Evolutionary conservation across 768 basidiomycete genomes (phyloP).

Genomic region (Russula earlei): DNA sequence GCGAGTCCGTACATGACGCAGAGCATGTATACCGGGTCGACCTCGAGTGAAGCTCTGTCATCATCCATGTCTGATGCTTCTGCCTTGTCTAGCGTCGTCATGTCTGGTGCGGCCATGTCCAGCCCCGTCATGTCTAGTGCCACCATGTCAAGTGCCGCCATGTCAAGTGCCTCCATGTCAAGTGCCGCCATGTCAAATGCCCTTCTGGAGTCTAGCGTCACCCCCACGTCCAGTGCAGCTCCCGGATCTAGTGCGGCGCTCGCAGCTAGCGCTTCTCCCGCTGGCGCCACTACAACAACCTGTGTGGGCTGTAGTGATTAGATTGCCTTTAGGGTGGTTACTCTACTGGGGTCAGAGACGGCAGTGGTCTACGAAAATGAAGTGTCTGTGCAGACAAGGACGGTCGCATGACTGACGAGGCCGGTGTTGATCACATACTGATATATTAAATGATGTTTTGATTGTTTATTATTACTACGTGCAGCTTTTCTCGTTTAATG

Average conservation of each 20-base stretch:
- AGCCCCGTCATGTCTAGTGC: no score
- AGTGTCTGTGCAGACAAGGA: background rate
- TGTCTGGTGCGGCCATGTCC: no score
- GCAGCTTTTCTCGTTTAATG: background rate
- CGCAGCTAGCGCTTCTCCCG: background rate
- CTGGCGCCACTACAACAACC: background rate
- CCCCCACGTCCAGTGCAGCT: no score
- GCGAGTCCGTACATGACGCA: constrained; percentile 20
- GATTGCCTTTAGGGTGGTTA: background rate
- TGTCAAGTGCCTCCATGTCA: no score
- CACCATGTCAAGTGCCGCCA: no score
- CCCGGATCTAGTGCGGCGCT: no score
- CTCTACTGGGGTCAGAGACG: background rate
- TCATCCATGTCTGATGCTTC: background rate
- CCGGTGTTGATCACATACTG: background rate
- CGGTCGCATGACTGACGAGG: background rate
- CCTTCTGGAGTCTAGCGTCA: no score
- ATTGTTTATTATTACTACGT: background rate
- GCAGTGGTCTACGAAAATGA: no score
- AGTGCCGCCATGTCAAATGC: no score
- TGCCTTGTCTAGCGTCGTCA: no score
- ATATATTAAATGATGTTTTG: background rate
- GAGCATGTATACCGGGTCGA: constrained; percentile 3
- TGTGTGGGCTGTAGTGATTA: constrained; percentile 8
- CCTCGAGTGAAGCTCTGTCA: background rate